Base-by-base conservation (phyloP, 2,329 filamentous ascomycete species). In the Chaetomium strumarium region DNA sequence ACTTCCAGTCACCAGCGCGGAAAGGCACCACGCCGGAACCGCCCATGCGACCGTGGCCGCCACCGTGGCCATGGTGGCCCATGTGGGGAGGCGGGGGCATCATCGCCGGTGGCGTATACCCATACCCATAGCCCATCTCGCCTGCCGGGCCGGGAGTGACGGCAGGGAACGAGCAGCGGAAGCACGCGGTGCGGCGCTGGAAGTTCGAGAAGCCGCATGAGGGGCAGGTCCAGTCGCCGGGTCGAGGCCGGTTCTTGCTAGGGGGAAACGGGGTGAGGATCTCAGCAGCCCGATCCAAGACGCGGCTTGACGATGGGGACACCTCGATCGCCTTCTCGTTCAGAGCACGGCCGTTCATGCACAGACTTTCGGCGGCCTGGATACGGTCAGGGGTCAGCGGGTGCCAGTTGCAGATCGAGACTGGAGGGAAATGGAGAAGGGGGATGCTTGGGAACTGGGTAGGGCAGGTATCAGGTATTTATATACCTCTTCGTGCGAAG, bases 271-370 rank as follows among this genome's bases (percentile, higher is more conserved):
- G 91, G 1, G 92, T 96, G 49, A 99, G 80, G 59, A 99, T 96
- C 63, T 96, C 93, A 53, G 91, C 88, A 51, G 93, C 93, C 62
- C 92, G 87, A 71, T 99, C 93, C 54, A 99, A 82, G 48, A 99
- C 93, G 53, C 93, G 86, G 73, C 89, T 95, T n/a, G 90, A 96
- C 9, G 92, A 97, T 10, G 93, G 93, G 5, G 93, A 96, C 54
- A 99, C 93, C 72, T 99, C 93, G 66, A 99, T 97, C 59, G 93
- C 93, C 76, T 97, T 97, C 71, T 99, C 93, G 67, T 97, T 99
- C 55, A 99, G 79, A 49, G 93, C 93, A 65, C 93, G 90, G 50
- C 93, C 93, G 66, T 99, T 99, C 93, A 99, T 99, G 76, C 93
- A 97, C 55, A 99, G 80, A 70, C 90, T 95, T 71, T 99, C 93